phyloP scores from a whole-genome alignment of 176 grass and related monocot species.

The Alloteropsis semialata region DNA sequence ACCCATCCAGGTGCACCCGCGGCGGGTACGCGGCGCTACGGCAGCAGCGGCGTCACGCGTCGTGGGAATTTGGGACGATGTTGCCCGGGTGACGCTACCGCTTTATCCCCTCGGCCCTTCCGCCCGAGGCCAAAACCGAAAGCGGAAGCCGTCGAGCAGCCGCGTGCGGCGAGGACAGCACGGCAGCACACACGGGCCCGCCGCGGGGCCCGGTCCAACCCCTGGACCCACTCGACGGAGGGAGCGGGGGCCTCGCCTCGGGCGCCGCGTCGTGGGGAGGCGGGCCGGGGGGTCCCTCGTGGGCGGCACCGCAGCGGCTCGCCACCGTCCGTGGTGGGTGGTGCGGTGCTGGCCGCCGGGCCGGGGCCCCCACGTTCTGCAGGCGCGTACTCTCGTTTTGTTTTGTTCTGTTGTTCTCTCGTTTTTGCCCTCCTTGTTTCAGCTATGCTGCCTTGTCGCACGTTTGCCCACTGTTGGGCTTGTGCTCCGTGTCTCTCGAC shows the following conservation, averaged over 20 bases:
- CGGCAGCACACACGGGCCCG: neutral
- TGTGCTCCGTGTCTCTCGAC: neutral
- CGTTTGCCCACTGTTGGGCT: neutral
- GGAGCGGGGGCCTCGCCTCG: neutral
- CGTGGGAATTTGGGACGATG: neutral
- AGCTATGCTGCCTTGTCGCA: neutral
- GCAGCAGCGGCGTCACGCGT: neutral
- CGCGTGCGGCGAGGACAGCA: neutral
- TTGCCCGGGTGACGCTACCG: conserved; percentile 11
- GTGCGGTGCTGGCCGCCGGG: conserved; percentile 42
- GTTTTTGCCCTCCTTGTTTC: neutral
- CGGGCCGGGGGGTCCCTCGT: neutral
- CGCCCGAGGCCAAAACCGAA: too few relatives aligned
- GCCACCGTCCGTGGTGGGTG: conserved; percentile 81
- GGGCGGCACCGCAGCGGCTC: conserved; percentile 60
- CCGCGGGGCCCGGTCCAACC: neutral
- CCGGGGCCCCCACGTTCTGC: neutral
- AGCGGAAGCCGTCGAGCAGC: conserved; percentile 18
- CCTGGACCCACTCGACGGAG: neutral
- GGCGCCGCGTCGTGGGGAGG: neutral
- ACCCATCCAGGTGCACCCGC: neutral
- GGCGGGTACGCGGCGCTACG: neutral
- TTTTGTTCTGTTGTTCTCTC: neutral
- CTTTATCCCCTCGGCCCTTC: neutral
- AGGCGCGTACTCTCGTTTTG: neutral